These are phyloP conservation scores for Lycium ferocissimum DNA, from an alignment of 257 asterid species.

Conservation along the genomic window DNA sequence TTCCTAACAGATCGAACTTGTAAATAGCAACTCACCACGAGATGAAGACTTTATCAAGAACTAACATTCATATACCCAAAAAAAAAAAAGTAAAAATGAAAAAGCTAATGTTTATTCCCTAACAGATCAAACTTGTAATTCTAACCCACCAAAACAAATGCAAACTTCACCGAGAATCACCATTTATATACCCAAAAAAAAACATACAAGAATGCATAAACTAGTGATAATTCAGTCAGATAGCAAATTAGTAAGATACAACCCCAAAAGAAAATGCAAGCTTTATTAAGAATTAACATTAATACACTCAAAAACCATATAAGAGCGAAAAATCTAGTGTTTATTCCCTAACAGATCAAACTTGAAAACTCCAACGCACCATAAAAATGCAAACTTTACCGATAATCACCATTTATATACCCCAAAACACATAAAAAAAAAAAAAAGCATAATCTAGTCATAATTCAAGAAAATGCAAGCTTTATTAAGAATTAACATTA, in stretches of 20 bases:
- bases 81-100: not conserved
- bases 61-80: not conserved
- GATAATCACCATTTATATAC: no score
- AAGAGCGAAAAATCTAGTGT: no score
- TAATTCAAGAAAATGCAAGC: not conserved
- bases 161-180: constrained; percentile 11
- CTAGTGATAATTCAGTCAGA: not conserved
- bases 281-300: not conserved
- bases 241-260: no score
- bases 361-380: no score
- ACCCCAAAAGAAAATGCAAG: not conserved
- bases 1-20: not conserved
- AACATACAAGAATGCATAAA: not conserved
- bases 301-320: no score
- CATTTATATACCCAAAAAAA: constrained; percentile 19
- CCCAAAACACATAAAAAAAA: no score
- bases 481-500: not conserved
- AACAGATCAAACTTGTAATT: constrained; percentile 15
- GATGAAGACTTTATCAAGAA: not conserved
- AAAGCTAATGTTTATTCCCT: not conserved
- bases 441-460: no score
- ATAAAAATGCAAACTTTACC: no score
- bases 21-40: not conserved
- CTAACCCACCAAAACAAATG: constrained; percentile 5
- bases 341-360: no score